Evolutionary conservation across 2,329 filamentous ascomycete species (phyloP), one percentile per base, ranked within the genome.

Genomic region (Didymella arachidicola): DNA sequence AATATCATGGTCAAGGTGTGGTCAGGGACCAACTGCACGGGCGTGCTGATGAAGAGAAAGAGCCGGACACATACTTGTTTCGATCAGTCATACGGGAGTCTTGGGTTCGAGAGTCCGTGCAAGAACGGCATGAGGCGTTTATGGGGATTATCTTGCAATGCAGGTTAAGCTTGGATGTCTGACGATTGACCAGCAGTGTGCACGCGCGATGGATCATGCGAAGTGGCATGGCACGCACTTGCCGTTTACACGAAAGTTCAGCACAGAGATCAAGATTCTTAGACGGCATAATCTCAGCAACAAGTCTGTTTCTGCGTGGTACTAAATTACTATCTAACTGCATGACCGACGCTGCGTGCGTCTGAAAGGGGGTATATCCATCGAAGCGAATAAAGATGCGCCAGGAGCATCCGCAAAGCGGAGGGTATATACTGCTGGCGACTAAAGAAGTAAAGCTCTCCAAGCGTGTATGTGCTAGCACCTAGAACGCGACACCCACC

Each of bases 401-500:
- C 44, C 26, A 19, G 7, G 34, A 36, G 56, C 46, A 54, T 59
- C 56, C 56, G 56, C 56, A 36, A 18, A 32, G 41, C 45, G 51
- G 50, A 59, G 56, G 56, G 56, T 59, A 59, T 59, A 45, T 53
- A 50, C 41, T 51, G 48, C 12, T 16, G n/a, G 32, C 32, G n/a
- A 36, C 16, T 36, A n/a, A 36, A 36, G 32, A 36, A 36, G 32
- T 36, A 36, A 16, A 36, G 32, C 32, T 36, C 14, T 26, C 26
- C 36, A 22, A 32, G 29, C 32, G 46, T 41, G 19, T 45, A 42
- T 22, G 53, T 57, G 53, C 54, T 47, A 52, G 42, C 47, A 57
- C 48, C 19, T 68, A 77, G 54, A 76, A 76, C 2, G 74, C 74
- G n/a, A 77, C 66, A 22, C 74, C 74, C 26, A 76, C 74, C 0